Conservation (phyloP, 164 flowering plant genomes). For the Dillenia turbinata region DNA sequence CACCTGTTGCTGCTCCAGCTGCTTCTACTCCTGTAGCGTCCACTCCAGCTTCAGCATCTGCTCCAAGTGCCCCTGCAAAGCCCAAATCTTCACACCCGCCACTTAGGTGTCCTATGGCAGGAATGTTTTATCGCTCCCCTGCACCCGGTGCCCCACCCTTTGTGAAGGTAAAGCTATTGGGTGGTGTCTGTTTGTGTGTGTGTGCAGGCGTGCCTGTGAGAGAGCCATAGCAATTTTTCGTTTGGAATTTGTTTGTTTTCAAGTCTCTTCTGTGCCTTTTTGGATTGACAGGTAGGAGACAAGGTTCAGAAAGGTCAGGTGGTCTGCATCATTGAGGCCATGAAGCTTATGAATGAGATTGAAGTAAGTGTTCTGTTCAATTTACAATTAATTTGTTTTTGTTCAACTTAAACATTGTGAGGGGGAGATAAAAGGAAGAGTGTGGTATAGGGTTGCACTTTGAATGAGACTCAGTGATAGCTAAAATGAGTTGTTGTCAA, state of each 20-base stretch:
- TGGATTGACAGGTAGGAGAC: constrained; percentile 34
- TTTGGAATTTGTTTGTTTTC: neutral
- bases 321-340: constrained; percentile 48
- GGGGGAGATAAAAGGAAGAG: neutral
- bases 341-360: constrained; percentile 56
- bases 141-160: constrained; percentile 75
- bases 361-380: constrained; percentile 24
- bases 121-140: constrained; percentile 70
- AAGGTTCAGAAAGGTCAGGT: constrained; percentile 45
- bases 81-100: constrained; percentile 59
- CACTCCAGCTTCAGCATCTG: constrained; percentile 22
- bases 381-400: neutral
- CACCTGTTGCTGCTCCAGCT: constrained; percentile 24
- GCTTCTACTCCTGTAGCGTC: constrained; percentile 17
- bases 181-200: neutral
- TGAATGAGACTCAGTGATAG: too few species aligned
- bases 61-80: constrained; percentile 39
- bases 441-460: too few species aligned
- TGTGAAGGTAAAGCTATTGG: constrained; percentile 51
- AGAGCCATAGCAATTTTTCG: neutral
- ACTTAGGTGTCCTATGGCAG: constrained; percentile 83
- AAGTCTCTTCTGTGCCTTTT: neutral
- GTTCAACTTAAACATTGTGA: neutral
- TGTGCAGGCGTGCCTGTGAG: neutral
- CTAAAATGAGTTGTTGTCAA: too few species aligned